Evolutionary conservation across 768 basidiomycete genomes (phyloP), one percentile per base, ranked within the genome.

Genomic region (Psilocybe cyanescens): DNA sequence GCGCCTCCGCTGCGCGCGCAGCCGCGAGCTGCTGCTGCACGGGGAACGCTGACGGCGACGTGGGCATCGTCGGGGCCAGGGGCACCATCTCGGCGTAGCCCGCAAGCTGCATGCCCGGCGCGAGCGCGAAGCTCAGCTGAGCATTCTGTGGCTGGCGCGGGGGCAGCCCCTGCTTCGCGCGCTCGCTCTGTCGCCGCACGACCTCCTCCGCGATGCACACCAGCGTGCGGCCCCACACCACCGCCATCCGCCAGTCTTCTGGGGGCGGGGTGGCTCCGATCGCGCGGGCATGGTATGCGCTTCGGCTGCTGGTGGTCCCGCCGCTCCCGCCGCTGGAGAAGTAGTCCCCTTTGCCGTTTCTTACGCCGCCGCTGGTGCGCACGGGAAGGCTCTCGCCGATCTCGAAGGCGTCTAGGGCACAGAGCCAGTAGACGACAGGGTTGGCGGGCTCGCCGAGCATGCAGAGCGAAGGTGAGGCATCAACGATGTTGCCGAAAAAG

Each of bases 331-430:
- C 11, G 35, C 16, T 3, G 24, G 41, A 44, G n/a, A 44, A 44
- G 41, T 44, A 44, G 41, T 44, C 41, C 14, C 11, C 8, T 44
- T 11, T 16, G 14, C 11, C 41, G 6, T 16, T 44, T 12, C n/a
- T 16, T 12, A 44, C 41, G 1, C 68, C 66, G 37, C 77, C 78
- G 54, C 65, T 75, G 4, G 75, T 75, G 35, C 79, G 79, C 37
- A 79, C 78, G 0, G 87, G 87, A 6, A 87, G 74, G 64, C 79
- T 85, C 67, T 90, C 87, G 47, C 87, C 88, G 6, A 83, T 85
- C 73, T 89, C 86, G 66, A 91, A 88, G 6, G 88, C 85, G 67
- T 89, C 88, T 56, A 91, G 77, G 1, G 89, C 86, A n/a, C 84
- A 81, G 39, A 87, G 79, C 84, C 86, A 90, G 70, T 88, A 90